Conservation (phyloP, 1,284 basidiomycete genomes). For the Apiotrichum siamense region DNA sequence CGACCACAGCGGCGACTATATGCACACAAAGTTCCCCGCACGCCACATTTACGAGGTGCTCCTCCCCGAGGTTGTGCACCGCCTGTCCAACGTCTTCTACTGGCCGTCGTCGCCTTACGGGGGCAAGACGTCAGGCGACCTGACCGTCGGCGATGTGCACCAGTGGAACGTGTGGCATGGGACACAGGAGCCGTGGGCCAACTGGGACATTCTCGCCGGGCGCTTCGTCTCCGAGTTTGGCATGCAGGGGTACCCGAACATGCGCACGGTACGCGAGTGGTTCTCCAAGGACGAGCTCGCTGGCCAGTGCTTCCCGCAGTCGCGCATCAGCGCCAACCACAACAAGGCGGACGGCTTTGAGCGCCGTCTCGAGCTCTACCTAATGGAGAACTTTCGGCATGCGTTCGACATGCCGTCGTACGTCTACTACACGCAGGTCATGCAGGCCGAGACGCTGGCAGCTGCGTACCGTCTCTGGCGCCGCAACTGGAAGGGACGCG, state of each 20-base stretch:
- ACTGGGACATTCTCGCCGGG: constrained; percentile 77
- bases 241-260: constrained; percentile 64
- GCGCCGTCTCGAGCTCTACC: constrained; percentile 77
- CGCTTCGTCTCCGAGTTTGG: constrained; percentile 65
- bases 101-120: constrained; percentile 82
- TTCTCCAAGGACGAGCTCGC: constrained; percentile 22
- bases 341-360: constrained; percentile 84
- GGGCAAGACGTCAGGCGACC: constrained; percentile 66
- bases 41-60: constrained; percentile 79
- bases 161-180: constrained; percentile 92
- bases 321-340: constrained; percentile 70
- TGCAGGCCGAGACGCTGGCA: constrained; percentile 72
- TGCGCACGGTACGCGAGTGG: constrained; percentile 79
- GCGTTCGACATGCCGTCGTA: constrained; percentile 80
- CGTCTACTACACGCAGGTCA: constrained; percentile 72
- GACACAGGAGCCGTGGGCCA: constrained; percentile 76
- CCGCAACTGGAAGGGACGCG: constrained; percentile 65
- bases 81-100: constrained; percentile 64
- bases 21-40: constrained; percentile 75
- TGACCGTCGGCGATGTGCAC: constrained; percentile 73
- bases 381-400: constrained; percentile 80
- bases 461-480: constrained; percentile 69
- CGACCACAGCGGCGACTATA: constrained; percentile 71
- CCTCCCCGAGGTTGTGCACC: constrained; percentile 64
- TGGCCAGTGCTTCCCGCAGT: constrained; percentile 73